These are phyloP conservation scores for Aspergillus proliferans DNA, from an alignment of 2,329 filamentous ascomycete genomes.

Conservation along the genomic window DNA sequence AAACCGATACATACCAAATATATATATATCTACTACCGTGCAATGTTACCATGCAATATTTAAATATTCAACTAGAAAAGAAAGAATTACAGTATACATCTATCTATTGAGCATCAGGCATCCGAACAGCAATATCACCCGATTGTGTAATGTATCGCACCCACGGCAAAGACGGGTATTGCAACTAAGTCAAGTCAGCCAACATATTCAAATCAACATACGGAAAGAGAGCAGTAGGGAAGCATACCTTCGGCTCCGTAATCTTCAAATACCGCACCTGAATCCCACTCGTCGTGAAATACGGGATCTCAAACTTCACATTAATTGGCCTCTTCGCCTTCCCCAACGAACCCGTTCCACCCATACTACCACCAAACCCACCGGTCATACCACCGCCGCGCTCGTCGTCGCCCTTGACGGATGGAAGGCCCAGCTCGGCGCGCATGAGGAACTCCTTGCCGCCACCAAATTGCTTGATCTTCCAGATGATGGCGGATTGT, in stretches of 20 bases:
- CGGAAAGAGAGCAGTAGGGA: no score
- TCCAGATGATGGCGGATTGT: constrained; percentile 97
- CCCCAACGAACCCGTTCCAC: constrained; percentile 66
- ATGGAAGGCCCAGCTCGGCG: constrained; percentile 87
- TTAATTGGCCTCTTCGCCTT: constrained; percentile 96
- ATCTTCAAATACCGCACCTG: constrained; percentile 99
- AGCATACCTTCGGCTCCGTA: constrained; percentile 90
- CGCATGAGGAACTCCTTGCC: constrained; percentile 98
- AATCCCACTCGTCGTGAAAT: constrained; percentile 98
- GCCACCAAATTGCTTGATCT: constrained; percentile 99
- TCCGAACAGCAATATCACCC: constrained; percentile 87
- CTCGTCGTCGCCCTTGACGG: constrained; percentile 91
- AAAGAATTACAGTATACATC: constrained; percentile 2
- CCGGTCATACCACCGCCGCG: constrained; percentile 96
- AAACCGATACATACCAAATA: no score
- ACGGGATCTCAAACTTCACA: constrained; percentile 99
- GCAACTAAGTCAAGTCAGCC: constrained; percentile 54
- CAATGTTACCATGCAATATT: background rate
- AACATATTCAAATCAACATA: no score
- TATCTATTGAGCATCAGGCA: constrained; percentile 77
- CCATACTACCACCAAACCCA: constrained; percentile 95
- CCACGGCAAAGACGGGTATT: constrained; percentile 98
- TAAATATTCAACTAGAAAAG: background rate
- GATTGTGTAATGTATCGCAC: constrained; percentile 98
- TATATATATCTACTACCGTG: no score